These are phyloP conservation scores for Globisporangium irregulare DNA, from an alignment of 352 stramenopile species.

Conservation along the genomic window DNA sequence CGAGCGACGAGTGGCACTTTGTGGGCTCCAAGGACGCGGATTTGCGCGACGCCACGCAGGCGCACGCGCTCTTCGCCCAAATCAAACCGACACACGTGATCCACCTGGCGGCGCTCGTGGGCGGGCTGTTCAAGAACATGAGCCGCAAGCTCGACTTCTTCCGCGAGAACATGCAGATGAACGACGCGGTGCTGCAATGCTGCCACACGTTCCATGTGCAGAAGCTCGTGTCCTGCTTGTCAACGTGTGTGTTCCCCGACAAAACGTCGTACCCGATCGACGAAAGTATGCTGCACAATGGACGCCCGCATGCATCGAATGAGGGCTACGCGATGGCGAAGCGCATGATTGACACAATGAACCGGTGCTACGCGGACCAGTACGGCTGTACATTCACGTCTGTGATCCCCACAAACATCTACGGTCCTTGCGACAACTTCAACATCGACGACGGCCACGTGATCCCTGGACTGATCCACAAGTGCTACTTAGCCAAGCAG, in stretches of 20 bases:
- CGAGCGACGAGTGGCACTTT: conserved; percentile 90
- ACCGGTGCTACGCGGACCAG: conserved; percentile 95
- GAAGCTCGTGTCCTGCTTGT: conserved; percentile 98
- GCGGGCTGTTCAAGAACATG: conserved; percentile 85
- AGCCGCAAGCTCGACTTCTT: conserved; percentile 97
- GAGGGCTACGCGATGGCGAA: conserved; percentile 98
- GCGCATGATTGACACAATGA: conserved; percentile 98
- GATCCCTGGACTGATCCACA: conserved; percentile 98
- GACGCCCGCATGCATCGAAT: conserved; percentile 75
- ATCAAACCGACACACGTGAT: conserved; percentile 96
- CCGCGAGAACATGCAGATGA: conserved; percentile 98
- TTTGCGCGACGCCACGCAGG: conserved; percentile 80
- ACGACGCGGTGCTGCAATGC: conserved; percentile 98
- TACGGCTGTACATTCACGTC: conserved; percentile 98
- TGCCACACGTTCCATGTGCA: conserved; percentile 80
- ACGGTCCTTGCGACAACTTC: conserved; percentile 98
- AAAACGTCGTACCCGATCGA: conserved; percentile 98
- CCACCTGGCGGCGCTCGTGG: conserved; percentile 96
- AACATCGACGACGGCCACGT: conserved; percentile 96
- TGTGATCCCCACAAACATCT: conserved; percentile 99
- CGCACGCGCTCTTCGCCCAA: conserved; percentile 91
- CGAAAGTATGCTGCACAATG: conserved; percentile 96
- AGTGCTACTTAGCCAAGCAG: conserved; percentile 96
- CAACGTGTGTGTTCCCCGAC: conserved; percentile 98
- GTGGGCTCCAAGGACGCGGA: conserved; percentile 94